These are phyloP conservation scores for Suillus decipiens DNA, from an alignment of 768 basidiomycete genomes.

Conservation along the genomic window DNA sequence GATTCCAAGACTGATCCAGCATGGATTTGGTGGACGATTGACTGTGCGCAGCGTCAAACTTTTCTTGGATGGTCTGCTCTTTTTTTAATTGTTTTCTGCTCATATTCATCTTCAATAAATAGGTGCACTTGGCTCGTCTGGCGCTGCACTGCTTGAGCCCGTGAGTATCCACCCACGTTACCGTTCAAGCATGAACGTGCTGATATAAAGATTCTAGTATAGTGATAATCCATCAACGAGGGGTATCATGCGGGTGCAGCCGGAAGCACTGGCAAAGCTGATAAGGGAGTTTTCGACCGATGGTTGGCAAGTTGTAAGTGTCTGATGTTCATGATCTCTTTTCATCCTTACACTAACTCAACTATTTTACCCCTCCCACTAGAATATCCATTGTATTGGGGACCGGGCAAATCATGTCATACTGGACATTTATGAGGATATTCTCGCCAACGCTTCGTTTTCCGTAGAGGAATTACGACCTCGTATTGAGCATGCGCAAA, in stretches of 20 bases:
- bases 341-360: neutral
- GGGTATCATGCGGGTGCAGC: conserved; percentile 67
- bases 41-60: conserved; percentile 72
- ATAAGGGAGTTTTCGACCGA: conserved; percentile 68
- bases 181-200: neutral
- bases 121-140: conserved; percentile 92
- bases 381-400: conserved; percentile 91
- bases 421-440: conserved; percentile 78
- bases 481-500: conserved; percentile 93
- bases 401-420: conserved; percentile 86
- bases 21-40: conserved; percentile 54
- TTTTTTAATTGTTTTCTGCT: neutral
- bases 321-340: neutral
- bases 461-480: conserved; percentile 48
- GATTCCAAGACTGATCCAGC: conserved; percentile 58
- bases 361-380: neutral
- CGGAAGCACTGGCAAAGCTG: conserved; percentile 52
- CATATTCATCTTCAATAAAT: conserved; percentile 25
- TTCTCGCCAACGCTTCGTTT: conserved; percentile 38
- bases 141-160: conserved; percentile 84
- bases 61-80: conserved; percentile 65
- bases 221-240: conserved; percentile 70
- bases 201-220: conserved; percentile 43
- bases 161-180: conserved; percentile 16
- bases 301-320: conserved; percentile 82